Base-by-base conservation (phyloP, 2,329 filamentous ascomycete species). In the Lachnellula subtilissima region DNA sequence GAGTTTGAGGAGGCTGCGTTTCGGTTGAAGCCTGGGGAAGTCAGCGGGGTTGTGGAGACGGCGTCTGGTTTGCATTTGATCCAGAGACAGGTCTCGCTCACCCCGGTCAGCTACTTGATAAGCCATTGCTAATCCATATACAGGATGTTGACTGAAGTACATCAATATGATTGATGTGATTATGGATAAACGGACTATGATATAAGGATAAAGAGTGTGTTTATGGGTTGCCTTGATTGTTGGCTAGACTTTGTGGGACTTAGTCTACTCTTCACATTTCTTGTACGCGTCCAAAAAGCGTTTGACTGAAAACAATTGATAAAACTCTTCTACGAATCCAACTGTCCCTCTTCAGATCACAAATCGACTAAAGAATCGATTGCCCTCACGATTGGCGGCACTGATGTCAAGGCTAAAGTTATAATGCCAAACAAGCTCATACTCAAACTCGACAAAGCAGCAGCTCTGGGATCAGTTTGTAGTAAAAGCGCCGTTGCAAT, bases 1-100 rank as follows among this genome's bases (percentile, higher is more conserved):
- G 93, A 97, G 75, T 99, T 99, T 69, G 94, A 99, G 75, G 91
- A 97, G 55, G 92, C 92, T 4, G 88, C 94, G 1, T 99, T 99
- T 75, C 86, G 82, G n/a, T 79, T 99, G 54, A 82, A 92, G 73
- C 86, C 87, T 2, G 92, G 91, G 36, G 84, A 97, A 74, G 85
- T 97, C 69, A 97, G 92, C 74, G 79, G 82, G 48, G 80, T 97
- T 39, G 88, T 97, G 12, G 89, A 96, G 74, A 97, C 94, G 40
- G 92, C 91, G 50, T 97, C 92, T 52, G 94, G 94, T 1, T 78
- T 97, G 69, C 94, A 99, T 76, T 78, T 99, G 74, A 99, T 99
- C 74, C 88, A 97, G 76, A 87, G 92, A 91, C 95, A 62, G 42
- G 62, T 49, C 14, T 35, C 46, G 22, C 15, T 36, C 17, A 32